phyloP scores from a whole-genome alignment of 192 early-diverging fungal species.

The Coemansia sp. region DNA sequence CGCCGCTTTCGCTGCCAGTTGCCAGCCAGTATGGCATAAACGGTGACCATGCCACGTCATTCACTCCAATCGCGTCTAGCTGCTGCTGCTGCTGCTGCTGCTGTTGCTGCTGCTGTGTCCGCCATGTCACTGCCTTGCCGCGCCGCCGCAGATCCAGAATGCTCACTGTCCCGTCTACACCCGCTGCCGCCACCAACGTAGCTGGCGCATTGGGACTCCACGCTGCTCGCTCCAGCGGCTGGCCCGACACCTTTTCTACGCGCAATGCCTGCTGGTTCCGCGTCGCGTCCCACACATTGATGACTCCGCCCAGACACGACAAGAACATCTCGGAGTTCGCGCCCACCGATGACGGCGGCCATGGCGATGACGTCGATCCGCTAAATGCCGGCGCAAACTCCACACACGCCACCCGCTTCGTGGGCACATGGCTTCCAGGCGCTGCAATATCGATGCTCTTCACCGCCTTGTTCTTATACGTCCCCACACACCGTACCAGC shows the following conservation, averaged over 20 bases:
- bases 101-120: slow-evolving; percentile 12
- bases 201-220: slow-evolving; percentile 49
- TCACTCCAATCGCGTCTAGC: slow-evolving; percentile 25
- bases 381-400: slow-evolving; percentile 51
- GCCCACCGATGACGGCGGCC: slow-evolving; percentile 28
- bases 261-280: slow-evolving; percentile 35
- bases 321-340: slow-evolving; percentile 35
- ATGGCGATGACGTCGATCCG: not conserved
- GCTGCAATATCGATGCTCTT: slow-evolving; percentile 51
- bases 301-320: slow-evolving; percentile 44
- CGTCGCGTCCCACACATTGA: slow-evolving; percentile 52
- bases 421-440: slow-evolving; percentile 46
- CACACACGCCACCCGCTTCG: slow-evolving; percentile 38
- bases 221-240: slow-evolving; percentile 33
- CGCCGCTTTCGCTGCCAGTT: slow-evolving; percentile 57
- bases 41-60: slow-evolving; percentile 65
- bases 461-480: slow-evolving; percentile 53
- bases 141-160: slow-evolving; percentile 51
- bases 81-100: slow-evolving; percentile 3
- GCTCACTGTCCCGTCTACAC: slow-evolving; percentile 35
- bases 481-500: slow-evolving; percentile 45
- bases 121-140: slow-evolving; percentile 58
- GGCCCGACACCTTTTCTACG: slow-evolving; percentile 40
- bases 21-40: slow-evolving; percentile 79
- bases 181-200: slow-evolving; percentile 35